Base-by-base conservation (phyloP, 2,329 filamentous ascomycete genomes). In the Talaromyces sp. region DNA sequence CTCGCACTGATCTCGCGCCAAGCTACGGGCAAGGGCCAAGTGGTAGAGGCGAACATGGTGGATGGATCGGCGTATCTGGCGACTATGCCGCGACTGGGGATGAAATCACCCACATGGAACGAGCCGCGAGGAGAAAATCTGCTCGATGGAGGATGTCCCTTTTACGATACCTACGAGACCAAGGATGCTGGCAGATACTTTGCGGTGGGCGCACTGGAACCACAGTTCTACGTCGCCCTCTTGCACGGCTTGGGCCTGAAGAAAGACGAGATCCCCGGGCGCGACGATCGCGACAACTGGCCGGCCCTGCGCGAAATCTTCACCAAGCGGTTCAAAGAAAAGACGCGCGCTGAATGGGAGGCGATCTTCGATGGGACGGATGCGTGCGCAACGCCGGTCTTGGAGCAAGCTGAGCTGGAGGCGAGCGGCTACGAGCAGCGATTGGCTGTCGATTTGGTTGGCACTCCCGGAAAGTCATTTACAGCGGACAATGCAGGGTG, bases 11-110 rank as follows among this genome's bases (percentile, higher is more conserved):
- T 96, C 9, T 82, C 86, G 14, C 81, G 92, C 36, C 79, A 82
- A 56, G 78, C 75, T 51, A 87, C 81, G 0, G 91, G 91, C 0
- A 79, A 78, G 2, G 94, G 94, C 0, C 94, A 97, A 77, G 88
- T 97, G 12, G 92, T 98, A 8, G 92, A 97, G 78, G 91, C 91
- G 16, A 97, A 96, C 75, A 98, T 98, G 94, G 94, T 97, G 12
- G 94, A 98, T 77, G 94, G 94, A 8, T 86, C 85, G 27, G 85
- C 87, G 40, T 94, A 94, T 74, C 78, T 98, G 30, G 88, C 89
- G 1, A 89, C 87, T 0, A 94, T 94, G 77, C 88, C 90, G 57
- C 82, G 94, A 36, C 79, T 96, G 64, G 81, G 82, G 31, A 80
- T 82, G 64, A 87, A 88, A 71, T 87, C 81, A 6, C 82, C 84